Evolutionary conservation across 257 asterid genomes (phyloP).

Genomic region (Penstemon eatonii): DNA sequence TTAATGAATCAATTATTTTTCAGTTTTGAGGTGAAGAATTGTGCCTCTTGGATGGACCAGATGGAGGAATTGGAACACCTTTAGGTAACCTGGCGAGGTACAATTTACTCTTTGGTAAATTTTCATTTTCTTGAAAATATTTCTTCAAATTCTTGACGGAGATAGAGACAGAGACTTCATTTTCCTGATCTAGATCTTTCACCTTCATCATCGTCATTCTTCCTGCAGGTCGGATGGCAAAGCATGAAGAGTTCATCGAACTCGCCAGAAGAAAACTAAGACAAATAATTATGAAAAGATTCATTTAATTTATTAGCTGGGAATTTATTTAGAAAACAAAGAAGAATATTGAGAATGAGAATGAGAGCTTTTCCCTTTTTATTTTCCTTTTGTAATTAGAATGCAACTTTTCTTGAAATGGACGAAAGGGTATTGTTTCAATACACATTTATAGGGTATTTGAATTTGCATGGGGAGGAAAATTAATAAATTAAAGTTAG

Average conservation of each 20-base stretch:
- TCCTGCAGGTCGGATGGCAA: slow-evolving; percentile 28
- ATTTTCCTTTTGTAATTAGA: not conserved
- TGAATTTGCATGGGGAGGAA: slow-evolving; percentile 9
- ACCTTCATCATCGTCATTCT: slow-evolving; percentile 22
- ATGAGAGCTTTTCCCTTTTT: not conserved
- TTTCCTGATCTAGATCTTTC: not conserved
- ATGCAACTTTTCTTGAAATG: slow-evolving; percentile 15
- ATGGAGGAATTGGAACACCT: slow-evolving; percentile 49
- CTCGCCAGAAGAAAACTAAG: slow-evolving; percentile 14
- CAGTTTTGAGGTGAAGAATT: slow-evolving; percentile 34
- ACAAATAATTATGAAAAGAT: not conserved
- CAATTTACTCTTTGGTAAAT: slow-evolving; percentile 9
- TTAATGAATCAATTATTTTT: not conserved
- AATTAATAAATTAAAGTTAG: not conserved
- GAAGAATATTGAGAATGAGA: slow-evolving; percentile 9
- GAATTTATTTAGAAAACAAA: slow-evolving; percentile 21
- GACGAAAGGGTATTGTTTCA: slow-evolving; percentile 13
- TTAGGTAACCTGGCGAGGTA: slow-evolving; percentile 45
- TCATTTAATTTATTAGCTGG: not conserved
- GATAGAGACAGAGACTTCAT: slow-evolving; percentile 23
- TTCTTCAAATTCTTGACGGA: slow-evolving; percentile 18
- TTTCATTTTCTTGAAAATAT: slow-evolving; percentile 21
- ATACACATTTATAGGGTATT: not conserved
- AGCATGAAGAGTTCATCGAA: slow-evolving; percentile 11
- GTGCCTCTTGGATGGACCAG: slow-evolving; percentile 55